Base-by-base conservation (phyloP, 164 flowering plant genomes). In the Echeveria elegans region DNA sequence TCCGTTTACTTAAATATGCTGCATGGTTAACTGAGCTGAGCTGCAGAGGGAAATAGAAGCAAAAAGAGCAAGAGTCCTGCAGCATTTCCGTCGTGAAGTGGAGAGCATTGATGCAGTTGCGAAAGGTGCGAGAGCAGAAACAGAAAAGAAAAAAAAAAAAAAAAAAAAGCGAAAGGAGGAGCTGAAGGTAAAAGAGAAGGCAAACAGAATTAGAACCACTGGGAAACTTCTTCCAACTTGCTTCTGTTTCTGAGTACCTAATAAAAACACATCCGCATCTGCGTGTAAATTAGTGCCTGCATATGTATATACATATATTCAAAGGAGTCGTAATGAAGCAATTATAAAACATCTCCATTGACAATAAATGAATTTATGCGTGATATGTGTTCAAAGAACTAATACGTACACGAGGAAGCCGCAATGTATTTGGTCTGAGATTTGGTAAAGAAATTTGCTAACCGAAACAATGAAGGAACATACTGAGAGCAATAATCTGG, bases 51-150 rank as follows among this genome's bases (percentile, higher is more conserved):
- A 78, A 58, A 38, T 74, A 68, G 81, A 75, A 68, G 62, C 50
- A 45, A 78, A 43, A 72, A 74, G 79, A 69, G 71, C 67, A 53
- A 78, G 76, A 64, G 75, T 82, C 21, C 16, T 71, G 56, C 32
- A 74, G 11, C 72, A 64, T 19, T 83, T 69, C 69, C 53, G 62
- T 4, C 62, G 5, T 2, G 78, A 80, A 7, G 74, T 82, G 58
- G 75, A 70, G 62, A 64, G 48, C 62, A 80, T 82, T 8, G 66
- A 74, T 21, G 64, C 72, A 64, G 72, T 79, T 56, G 86, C 81
- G 48, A 74, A 50, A 36, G 87, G 78, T 72, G 91, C 88, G 65
- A 75, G 77, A 68, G 76, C 74, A 30, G 73, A 85, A 67, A 86
- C 84, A 60, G 74, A 74, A 31, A 79, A 82, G 45, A 79, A 70